phyloP scores from a whole-genome alignment of 1,284 basidiomycete species.

The Rhodotorula sp. region DNA sequence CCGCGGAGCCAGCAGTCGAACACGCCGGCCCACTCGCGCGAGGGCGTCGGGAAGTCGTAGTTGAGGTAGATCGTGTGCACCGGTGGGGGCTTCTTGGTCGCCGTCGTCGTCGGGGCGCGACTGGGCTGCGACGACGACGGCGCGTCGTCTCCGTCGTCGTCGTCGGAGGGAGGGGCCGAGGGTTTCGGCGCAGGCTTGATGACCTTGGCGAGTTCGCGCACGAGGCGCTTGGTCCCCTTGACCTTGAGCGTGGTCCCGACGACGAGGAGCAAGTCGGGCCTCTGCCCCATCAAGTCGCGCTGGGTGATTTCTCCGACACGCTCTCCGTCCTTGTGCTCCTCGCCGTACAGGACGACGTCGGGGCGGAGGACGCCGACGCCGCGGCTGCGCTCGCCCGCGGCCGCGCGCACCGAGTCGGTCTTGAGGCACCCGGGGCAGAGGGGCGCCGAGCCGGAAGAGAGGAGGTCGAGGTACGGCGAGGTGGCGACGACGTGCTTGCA shows the following conservation, averaged over 20 bases:
- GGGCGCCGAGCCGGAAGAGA: conserved; percentile 60
- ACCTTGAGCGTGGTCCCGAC: conserved; percentile 88
- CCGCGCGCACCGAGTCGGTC: conserved; percentile 67
- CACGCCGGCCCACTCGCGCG: conserved; percentile 82
- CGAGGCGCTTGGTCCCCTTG: conserved; percentile 88
- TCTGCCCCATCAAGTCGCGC: conserved; percentile 64
- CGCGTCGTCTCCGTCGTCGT: neutral
- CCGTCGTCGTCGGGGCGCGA: neutral
- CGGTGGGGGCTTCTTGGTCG: conserved; percentile 48
- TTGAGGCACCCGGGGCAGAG: conserved; percentile 76
- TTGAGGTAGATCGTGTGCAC: conserved; percentile 81
- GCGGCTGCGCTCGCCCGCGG: conserved; percentile 72
- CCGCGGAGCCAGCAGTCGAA: conserved; percentile 91
- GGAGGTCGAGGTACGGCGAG: conserved; percentile 55
- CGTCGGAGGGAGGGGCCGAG: neutral
- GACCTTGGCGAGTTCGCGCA: conserved; percentile 85
- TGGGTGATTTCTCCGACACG: conserved; percentile 76
- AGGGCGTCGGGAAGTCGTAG: conserved; percentile 82
- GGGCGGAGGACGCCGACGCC: conserved; percentile 79
- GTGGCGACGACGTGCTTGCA: conserved; percentile 69
- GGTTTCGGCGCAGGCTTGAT: conserved; percentile 54
- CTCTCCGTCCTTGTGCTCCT: conserved; percentile 82
- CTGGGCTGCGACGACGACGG: conserved; percentile 8
- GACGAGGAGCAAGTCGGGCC: conserved; percentile 83
- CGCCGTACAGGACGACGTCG: conserved; percentile 88